Evolutionary conservation across 306 rosid species (phyloP).

Genomic region (Adenanthera pavonina): DNA sequence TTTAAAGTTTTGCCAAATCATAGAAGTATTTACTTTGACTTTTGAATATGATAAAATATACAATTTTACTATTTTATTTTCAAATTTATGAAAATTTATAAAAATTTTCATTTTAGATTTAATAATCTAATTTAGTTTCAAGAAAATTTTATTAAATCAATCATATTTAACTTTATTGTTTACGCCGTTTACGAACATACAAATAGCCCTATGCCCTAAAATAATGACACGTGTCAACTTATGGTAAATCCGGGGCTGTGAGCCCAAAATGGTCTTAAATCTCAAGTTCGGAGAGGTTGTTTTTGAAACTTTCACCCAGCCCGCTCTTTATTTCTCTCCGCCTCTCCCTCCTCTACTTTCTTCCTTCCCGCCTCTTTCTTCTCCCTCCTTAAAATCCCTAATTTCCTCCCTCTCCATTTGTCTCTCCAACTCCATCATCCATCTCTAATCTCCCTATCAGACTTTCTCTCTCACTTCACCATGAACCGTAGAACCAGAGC

Average conservation of each 20-base stretch:
- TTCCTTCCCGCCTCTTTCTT: slow-evolving; percentile 42
- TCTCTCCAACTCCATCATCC: no score
- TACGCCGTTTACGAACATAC: no score
- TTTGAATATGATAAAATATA: no score
- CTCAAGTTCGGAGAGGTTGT: neutral
- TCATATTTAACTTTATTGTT: no score
- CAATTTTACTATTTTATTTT: no score
- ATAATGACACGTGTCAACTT: neutral
- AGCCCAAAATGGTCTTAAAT: neutral
- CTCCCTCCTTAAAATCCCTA: slow-evolving; percentile 43
- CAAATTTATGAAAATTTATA: no score
- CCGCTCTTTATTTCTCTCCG: neutral
- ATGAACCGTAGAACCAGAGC: slow-evolving; percentile 66
- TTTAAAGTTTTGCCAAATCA: no score
- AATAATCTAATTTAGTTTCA: no score
- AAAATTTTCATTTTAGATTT: no score
- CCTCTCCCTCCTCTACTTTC: neutral
- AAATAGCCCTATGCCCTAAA: no score
- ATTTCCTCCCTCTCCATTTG: neutral
- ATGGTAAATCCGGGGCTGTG: neutral
- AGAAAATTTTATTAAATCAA: no score
- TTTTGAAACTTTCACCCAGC: neutral
- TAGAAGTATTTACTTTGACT: no score
- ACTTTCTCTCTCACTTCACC: slow-evolving; percentile 9
- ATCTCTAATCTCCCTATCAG: neutral